phyloP scores from a whole-genome alignment of 768 basidiomycete genomes.

The Rhizopogon vinicolor region DNA sequence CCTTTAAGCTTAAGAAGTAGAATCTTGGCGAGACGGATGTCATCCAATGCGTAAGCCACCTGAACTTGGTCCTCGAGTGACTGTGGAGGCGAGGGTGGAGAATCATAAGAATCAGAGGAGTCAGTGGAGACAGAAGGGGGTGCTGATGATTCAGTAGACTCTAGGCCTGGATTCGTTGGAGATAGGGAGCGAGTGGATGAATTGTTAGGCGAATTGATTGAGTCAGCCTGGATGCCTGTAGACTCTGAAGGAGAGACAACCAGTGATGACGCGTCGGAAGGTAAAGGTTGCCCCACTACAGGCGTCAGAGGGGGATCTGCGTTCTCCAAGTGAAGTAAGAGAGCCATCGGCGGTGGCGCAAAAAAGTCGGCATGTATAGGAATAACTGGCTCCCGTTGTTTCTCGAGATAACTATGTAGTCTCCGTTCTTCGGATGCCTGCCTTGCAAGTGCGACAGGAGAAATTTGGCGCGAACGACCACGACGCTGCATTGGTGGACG shows the following conservation, averaged over 20 bases:
- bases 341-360: background rate
- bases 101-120: conserved; percentile 38
- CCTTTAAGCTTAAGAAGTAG: conserved; percentile 59
- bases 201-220: background rate
- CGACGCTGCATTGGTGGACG: conserved; percentile 26
- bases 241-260: background rate
- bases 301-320: background rate
- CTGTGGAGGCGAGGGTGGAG: conserved; percentile 35
- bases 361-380: background rate
- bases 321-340: conserved; percentile 3
- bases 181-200: conserved; percentile 14
- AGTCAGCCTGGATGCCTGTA: background rate
- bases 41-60: conserved; percentile 60
- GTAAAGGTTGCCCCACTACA: background rate
- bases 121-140: conserved; percentile 19
- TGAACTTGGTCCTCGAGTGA: conserved; percentile 62
- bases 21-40: conserved; percentile 62
- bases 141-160: conserved; percentile 10
- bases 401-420: conserved; percentile 6
- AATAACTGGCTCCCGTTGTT: conserved; percentile 4
- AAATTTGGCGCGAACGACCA: conserved; percentile 39
- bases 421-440: conserved; percentile 39
- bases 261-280: background rate
- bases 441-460: conserved; percentile 38
- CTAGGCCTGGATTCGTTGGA: conserved; percentile 17